phyloP scores from a whole-genome alignment of 2,329 filamentous ascomycete species.

The Aspergillus ochraceoroseus region DNA sequence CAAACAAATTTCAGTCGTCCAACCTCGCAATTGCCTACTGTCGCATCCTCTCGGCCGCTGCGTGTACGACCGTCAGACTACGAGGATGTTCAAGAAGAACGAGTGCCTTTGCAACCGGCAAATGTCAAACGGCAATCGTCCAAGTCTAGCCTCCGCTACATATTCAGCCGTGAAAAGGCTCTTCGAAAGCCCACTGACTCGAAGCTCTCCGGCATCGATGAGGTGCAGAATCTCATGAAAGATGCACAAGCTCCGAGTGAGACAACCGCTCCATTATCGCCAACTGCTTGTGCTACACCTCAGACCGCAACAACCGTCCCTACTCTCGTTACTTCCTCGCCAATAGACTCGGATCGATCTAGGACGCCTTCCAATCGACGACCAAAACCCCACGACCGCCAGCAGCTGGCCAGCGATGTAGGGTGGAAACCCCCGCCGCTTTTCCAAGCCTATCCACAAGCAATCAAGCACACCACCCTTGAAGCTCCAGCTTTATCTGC shows the following conservation, averaged over 20 bases:
- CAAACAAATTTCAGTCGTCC: constrained; percentile 38
- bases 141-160: constrained; percentile 35
- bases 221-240: constrained; percentile 22
- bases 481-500: constrained; percentile 62
- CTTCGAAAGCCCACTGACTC: constrained; percentile 27
- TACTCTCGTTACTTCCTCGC: constrained; percentile 24
- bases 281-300: constrained; percentile 25
- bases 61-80: constrained; percentile 34
- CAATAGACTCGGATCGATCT: constrained; percentile 17
- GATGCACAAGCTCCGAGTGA: constrained; percentile 17
- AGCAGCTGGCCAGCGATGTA: constrained; percentile 25
- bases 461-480: constrained; percentile 68
- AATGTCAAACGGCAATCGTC: constrained; percentile 35
- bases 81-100: constrained; percentile 25
- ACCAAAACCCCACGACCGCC: constrained; percentile 23
- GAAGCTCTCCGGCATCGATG: constrained; percentile 34
- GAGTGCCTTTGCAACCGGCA: constrained; percentile 31
- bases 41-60: constrained; percentile 23
- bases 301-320: constrained; percentile 27
- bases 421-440: constrained; percentile 67
- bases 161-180: constrained; percentile 38
- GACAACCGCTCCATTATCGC: constrained; percentile 24
- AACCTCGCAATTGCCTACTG: constrained; percentile 17
- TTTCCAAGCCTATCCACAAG: constrained; percentile 82
- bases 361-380: constrained; percentile 23